phyloP scores from a whole-genome alignment of 176 grass and related monocot genomes.

The Aegilops sharonensis region DNA sequence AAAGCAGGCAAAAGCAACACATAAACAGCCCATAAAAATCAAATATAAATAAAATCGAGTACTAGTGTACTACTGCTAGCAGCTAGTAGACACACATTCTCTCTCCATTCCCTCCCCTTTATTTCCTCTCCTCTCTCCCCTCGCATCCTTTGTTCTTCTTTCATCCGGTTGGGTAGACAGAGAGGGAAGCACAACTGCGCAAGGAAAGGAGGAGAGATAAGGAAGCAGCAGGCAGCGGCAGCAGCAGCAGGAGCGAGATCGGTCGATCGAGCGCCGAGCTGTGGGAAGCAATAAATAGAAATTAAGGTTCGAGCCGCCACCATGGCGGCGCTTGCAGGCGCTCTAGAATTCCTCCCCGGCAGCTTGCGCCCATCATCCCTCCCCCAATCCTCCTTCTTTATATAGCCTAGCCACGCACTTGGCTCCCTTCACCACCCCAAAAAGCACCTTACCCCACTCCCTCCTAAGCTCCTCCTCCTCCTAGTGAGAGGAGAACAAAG shows the following conservation, averaged over 20 bases:
- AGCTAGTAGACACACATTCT: constrained; percentile 15
- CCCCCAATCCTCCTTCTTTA: constrained; percentile 38
- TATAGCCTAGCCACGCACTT: constrained; percentile 50
- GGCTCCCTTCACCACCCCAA: constrained; percentile 23
- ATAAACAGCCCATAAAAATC: constrained; percentile 18
- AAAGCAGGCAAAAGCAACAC: constrained; percentile 22
- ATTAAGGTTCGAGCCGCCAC: constrained; percentile 61
- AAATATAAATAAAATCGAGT: neutral
- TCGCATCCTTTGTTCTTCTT: constrained; percentile 10
- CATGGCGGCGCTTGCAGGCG: constrained; percentile 88
- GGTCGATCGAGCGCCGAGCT: constrained; percentile 30
- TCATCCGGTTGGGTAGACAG: constrained; percentile 40
- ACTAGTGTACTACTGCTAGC: neutral
- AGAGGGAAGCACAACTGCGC: constrained; percentile 8
- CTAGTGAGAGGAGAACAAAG: constrained; percentile 8
- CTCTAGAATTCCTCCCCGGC: constrained; percentile 49
- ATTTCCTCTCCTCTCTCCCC: constrained; percentile 8
- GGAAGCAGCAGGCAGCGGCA: neutral
- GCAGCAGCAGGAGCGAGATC: neutral
- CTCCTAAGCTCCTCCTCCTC: constrained; percentile 15
- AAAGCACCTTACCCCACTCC: constrained; percentile 35
- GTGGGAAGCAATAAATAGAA: constrained; percentile 69
- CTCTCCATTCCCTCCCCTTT: constrained; percentile 24
- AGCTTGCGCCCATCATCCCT: constrained; percentile 18
- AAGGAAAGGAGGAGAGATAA: constrained; percentile 27